Evolutionary conservation across 176 grass and related monocot genomes (phyloP).

Genomic region (Zizania latifolia): DNA sequence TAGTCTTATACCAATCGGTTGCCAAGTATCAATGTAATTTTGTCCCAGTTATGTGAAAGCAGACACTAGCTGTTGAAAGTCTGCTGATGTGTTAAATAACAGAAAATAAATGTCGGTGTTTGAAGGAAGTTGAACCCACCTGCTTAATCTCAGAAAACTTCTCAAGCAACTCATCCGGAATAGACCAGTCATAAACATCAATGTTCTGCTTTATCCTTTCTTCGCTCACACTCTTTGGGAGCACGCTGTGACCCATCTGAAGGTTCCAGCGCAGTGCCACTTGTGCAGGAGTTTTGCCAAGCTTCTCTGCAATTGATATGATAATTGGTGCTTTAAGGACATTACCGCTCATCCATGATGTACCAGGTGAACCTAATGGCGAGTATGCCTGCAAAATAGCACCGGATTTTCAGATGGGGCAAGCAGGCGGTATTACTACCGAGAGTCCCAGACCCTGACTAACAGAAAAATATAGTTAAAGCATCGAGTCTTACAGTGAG

Average conservation of each 20-base stretch:
- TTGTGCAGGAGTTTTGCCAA: conserved; percentile 68
- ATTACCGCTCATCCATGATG: conserved; percentile 38
- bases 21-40: background rate
- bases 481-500: conserved; percentile 50
- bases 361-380: conserved; percentile 52
- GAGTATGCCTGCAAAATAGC: conserved; percentile 66
- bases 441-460: no score
- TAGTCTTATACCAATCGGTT: background rate
- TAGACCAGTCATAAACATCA: conserved; percentile 68
- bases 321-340: conserved; percentile 38
- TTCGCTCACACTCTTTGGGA: conserved; percentile 66
- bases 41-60: background rate
- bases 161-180: conserved; percentile 50
- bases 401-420: no score
- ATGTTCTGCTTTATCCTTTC: conserved; percentile 65
- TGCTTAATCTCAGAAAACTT: conserved; percentile 68
- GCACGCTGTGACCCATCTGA: conserved; percentile 70
- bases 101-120: background rate
- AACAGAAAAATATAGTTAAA: no score
- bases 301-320: conserved; percentile 46
- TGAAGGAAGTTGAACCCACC: conserved; percentile 22
- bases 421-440: no score
- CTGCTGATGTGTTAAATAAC: background rate
- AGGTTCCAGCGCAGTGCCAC: conserved; percentile 58
- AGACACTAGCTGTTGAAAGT: background rate